These are phyloP conservation scores for Hypholoma sublateritium DNA, from an alignment of 768 basidiomycete genomes.

Conservation along the genomic window DNA sequence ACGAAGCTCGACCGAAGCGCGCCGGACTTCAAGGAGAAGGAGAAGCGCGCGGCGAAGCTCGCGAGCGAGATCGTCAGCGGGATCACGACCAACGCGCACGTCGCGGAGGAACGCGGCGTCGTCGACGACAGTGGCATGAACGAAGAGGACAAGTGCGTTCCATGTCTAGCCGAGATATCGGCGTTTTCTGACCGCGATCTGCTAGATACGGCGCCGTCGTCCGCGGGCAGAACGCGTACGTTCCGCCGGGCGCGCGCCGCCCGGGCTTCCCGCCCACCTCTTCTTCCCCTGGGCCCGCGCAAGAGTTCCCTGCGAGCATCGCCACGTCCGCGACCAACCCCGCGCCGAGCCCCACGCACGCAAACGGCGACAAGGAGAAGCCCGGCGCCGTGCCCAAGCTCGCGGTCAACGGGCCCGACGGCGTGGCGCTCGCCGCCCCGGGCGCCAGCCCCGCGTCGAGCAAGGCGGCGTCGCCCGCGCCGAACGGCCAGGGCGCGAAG, in stretches of 20 bases:
- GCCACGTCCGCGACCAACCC: conserved; percentile 22
- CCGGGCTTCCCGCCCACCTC: conserved; percentile 18
- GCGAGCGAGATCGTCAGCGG: conserved; percentile 92
- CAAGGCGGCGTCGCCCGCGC: conserved; percentile 66
- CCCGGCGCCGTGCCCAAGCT: conserved; percentile 67
- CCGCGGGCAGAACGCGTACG: conserved; percentile 85
- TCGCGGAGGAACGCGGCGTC: conserved; percentile 84
- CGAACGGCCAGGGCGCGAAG: conserved; percentile 39
- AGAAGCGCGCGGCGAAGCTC: conserved; percentile 82
- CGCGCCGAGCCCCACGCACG: not conserved
- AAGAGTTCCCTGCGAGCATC: conserved; percentile 6
- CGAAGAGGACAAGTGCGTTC: conserved; percentile 92
- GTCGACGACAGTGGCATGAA: conserved; percentile 73
- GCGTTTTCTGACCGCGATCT: conserved; percentile 4
- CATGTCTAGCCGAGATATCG: conserved; percentile 5
- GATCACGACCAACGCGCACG: conserved; percentile 74
- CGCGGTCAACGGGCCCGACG: conserved; percentile 78
- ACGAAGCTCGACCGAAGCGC: conserved; percentile 86
- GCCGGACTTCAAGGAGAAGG: conserved; percentile 85
- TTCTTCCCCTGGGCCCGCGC: conserved; percentile 1
- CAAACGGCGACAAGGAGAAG: conserved; percentile 22
- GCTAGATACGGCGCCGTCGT: conserved; percentile 89
- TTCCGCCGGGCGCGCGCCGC: conserved; percentile 89
- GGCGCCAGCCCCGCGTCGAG: conserved; percentile 46
- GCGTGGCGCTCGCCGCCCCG: conserved; percentile 43